phyloP scores from a whole-genome alignment of 1,139 yeast genomes.

The Oligophagozyma castellii region DNA sequence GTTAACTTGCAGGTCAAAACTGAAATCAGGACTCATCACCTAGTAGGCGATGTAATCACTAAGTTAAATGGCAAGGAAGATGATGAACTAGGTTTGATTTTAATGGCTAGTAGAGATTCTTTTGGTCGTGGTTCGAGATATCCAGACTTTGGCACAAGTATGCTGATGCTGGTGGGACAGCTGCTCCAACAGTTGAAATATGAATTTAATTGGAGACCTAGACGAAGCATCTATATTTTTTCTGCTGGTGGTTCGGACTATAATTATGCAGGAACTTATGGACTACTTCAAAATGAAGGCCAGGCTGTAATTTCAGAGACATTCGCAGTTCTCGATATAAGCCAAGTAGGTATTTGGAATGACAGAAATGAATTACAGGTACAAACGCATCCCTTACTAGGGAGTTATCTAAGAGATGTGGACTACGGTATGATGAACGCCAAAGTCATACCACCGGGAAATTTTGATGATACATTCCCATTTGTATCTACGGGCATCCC shows the following conservation, averaged over 20 bases:
- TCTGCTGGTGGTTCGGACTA: conserved; percentile 81
- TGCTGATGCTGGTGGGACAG: conserved; percentile 59
- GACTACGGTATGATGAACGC: conserved; percentile 4
- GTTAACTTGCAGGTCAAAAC: conserved; percentile 32
- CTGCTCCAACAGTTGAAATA: conserved; percentile 56
- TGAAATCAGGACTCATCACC: conserved; percentile 43
- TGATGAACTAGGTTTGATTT: conserved; percentile 52
- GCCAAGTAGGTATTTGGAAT: conserved; percentile 27
- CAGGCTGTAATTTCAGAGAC: conserved; percentile 47
- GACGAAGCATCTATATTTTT: conserved; percentile 68
- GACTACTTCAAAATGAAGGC: conserved; percentile 52
- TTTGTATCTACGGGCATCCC: conserved; percentile 34
- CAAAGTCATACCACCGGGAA: conserved; percentile 14
- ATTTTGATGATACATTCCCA: conserved; percentile 46
- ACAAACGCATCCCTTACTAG: conserved; percentile 56
- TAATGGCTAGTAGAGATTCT: conserved; percentile 80
- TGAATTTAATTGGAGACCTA: conserved; percentile 68
- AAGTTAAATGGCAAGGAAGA: conserved; percentile 75
- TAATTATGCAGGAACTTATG: conserved; percentile 75
- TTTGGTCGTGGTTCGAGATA: conserved; percentile 61
- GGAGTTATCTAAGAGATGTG: conserved; percentile 24
- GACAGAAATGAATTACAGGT: conserved; percentile 47
- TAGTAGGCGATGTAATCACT: conserved; percentile 69
- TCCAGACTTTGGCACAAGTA: conserved; percentile 64
- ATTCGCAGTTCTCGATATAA: conserved; percentile 59